phyloP scores from a whole-genome alignment of 78 protist genomes.

The Pelomyxa schiedti region DNA sequence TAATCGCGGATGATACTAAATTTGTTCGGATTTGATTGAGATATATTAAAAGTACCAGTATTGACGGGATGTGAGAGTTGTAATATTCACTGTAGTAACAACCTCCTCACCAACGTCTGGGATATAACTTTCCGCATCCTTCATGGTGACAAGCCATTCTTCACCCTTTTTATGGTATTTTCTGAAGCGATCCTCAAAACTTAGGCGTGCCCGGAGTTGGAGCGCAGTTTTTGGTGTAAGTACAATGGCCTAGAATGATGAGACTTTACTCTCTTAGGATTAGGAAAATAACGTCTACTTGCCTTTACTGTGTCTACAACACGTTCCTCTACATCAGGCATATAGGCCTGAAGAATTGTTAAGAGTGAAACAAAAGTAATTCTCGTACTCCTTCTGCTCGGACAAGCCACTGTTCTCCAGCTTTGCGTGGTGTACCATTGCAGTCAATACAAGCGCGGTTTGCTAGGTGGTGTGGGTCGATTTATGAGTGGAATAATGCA shows the following conservation, averaged over 20 bases:
- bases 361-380: too few species aligned
- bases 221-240: constrained; percentile 58
- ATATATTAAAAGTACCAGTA: too few species aligned
- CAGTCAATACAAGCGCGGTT: constrained; percentile 29
- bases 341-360: too few species aligned
- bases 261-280: too few species aligned
- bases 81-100: constrained; percentile 33
- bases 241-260: constrained; percentile 43
- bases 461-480: constrained; percentile 25
- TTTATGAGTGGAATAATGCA: too few species aligned
- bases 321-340: constrained; percentile 61
- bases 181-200: constrained; percentile 61
- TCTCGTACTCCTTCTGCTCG: constrained; percentile 45
- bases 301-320: constrained; percentile 32
- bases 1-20: constrained; percentile 57
- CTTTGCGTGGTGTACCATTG: constrained; percentile 17
- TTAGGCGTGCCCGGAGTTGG: constrained; percentile 54
- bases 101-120: constrained; percentile 68
- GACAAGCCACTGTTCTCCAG: constrained; percentile 73
- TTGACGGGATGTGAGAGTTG: constrained; percentile 60
- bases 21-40: too few species aligned
- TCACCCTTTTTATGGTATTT: constrained; percentile 54
- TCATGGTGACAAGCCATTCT: constrained; percentile 67
- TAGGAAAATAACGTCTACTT: too few species aligned
- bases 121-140: constrained; percentile 51